Base-by-base conservation (phyloP, 129 eudicot genomes). In the Centella asiatica region DNA sequence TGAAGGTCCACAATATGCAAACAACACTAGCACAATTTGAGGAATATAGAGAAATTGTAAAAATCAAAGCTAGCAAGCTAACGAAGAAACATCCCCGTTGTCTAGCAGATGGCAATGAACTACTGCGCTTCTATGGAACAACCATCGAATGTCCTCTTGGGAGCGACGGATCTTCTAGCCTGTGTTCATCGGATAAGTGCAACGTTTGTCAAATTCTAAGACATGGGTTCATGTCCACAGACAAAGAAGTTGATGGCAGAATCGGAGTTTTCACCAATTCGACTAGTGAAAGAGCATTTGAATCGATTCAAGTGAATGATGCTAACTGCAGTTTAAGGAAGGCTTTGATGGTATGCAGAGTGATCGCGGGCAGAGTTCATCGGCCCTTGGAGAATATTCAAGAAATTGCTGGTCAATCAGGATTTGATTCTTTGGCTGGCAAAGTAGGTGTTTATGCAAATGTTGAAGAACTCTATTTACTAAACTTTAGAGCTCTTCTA, bases 371-470 rank as follows among this genome's bases (percentile, higher is more conserved):
- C 12, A 86, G 97, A 51, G 95, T 90, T 50, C 97, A 86, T 60
- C 78, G 86, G 73, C 94, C 95, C 1, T 56, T 81, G 81, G 95
- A 90, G 71, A 83, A 83, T 68, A 42, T 83, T 64, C 84, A 90
- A 70, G 97, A 90, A 59, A 53, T 90, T 72, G 79, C 72, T 60
- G 89, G 85, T 25, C 87, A 83, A 75, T 80, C 94, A 0, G 97
- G 97, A 26, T 90, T 90, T 62, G 97, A 90, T 78, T 90, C 97
- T 5, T 71, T 90, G 81, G 97, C 97, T 17, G 97, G 97, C 37
- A 90, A 90, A 86, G 95, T 90, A n/a, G 97, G 97, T 7, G 67
- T 72, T 20, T 80, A 83, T 69, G 81, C 97, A 46, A 90, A 83
- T 51, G 79, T 82, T 77, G 97, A 88, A 66, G 97, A 85, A 71